Evolutionary conservation across 352 stramenopile species (phyloP), one percentile per base, ranked within the genome.

Genomic region (Globisporangium uncinulatum): DNA sequence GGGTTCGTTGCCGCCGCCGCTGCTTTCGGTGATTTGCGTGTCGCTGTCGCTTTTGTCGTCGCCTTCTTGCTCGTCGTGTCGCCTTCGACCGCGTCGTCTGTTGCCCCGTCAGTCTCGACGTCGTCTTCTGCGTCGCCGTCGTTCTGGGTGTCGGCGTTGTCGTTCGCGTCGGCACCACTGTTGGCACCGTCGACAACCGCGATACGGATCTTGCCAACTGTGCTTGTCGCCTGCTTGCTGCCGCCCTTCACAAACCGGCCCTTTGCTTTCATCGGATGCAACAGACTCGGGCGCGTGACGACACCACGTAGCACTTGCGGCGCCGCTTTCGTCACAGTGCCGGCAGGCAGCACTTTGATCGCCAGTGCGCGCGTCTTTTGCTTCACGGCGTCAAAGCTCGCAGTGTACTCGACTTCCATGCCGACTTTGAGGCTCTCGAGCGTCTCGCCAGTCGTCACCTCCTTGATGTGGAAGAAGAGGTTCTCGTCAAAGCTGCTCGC

Each of bases 391-490:
- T 86, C 77, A 31, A 71, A 69, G 24, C 65, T 77, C 31, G 83
- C 46, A 9, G 67, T 74, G 59, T 75, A 91, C 57, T 76, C 65
- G 4, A 91, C 83, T 49, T 93, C 83, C 52, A 85, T 83, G 43
- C 80, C 83, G 57, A 83, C 77, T 46, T 86, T 85, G 41, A 93
- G 51, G 21, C 86, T 74, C 15, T 65, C 65, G 11, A 79, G 65
- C 10, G 69, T 79, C 57, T 86, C 69, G 31, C 70, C 71, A 0
- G 68, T 76, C 19, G 69, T 71, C 29, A 93, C 67, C 17, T 89
- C 83, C 37, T 87, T 90, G 31, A 93, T 68, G 62, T 89, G 83
- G 66, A 93, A 93, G 60, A 87, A 93, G 37, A 93, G 34, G 54
- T 86, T 88, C 57, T 88, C 77, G 24, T 73, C 71, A 2, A 73